A percentile compares a stretch with the other conserved stretches of the same genome.
phyloP scores from a whole-genome alignment of 1,139 yeast species.

The Taiozyma sp. region DNA sequence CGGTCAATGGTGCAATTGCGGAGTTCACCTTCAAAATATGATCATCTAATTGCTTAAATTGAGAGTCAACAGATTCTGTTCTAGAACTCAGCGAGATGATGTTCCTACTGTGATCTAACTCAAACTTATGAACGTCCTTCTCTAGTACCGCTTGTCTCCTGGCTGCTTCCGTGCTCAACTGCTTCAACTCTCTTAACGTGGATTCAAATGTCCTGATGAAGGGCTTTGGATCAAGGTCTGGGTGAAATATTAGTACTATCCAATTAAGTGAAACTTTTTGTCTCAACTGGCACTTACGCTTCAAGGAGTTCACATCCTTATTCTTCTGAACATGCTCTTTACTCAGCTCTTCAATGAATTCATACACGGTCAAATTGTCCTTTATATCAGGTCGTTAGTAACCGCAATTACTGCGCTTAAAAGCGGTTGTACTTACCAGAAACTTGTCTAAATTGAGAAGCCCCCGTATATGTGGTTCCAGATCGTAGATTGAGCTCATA shows the following conservation, averaged over 20 bases:
- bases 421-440: slow-evolving; percentile 32
- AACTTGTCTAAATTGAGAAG: slow-evolving; percentile 71
- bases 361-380: slow-evolving; percentile 68
- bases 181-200: slow-evolving; percentile 66
- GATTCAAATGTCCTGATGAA: slow-evolving; percentile 91
- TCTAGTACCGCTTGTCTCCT: slow-evolving; percentile 45
- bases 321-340: slow-evolving; percentile 58
- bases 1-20: slow-evolving; percentile 72
- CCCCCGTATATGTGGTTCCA: slow-evolving; percentile 69
- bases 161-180: slow-evolving; percentile 50
- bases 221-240: slow-evolving; percentile 81
- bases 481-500: slow-evolving; percentile 42
- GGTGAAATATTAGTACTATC: neutral
- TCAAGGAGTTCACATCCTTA: slow-evolving; percentile 50
- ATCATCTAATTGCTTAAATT: slow-evolving; percentile 56
- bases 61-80: slow-evolving; percentile 32
- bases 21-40: slow-evolving; percentile 56
- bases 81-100: slow-evolving; percentile 53
- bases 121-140: slow-evolving; percentile 55
- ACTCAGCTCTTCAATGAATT: slow-evolving; percentile 79
- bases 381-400: slow-evolving; percentile 1
- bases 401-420: neutral
- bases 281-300: slow-evolving; percentile 24
- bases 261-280: neutral
- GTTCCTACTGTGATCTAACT: slow-evolving; percentile 62